Evolutionary conservation across 768 basidiomycete species (phyloP).

Genomic region (Hericium alpestre): DNA sequence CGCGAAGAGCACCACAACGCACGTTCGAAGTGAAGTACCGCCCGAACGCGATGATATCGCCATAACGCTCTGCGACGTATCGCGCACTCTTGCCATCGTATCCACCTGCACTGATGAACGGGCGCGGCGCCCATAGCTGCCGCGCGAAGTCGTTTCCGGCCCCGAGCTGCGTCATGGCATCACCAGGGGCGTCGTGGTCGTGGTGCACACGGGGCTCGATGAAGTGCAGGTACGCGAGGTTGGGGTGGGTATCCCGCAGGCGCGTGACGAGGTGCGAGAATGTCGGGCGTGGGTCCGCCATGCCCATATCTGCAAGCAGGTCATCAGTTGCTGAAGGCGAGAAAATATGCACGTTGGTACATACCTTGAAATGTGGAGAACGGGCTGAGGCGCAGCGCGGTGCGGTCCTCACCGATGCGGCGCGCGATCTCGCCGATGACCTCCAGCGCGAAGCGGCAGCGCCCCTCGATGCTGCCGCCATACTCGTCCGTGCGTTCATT

Average conservation of each 20-base stretch:
- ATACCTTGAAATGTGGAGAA: constrained; percentile 2
- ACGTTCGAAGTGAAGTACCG: constrained; percentile 21
- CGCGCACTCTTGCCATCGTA: constrained; percentile 13
- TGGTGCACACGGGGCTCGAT: constrained; percentile 14
- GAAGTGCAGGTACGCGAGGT: constrained; percentile 28
- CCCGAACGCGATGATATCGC: constrained; percentile 17
- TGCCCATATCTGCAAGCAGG: constrained; percentile 6
- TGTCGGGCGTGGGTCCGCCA: constrained; percentile 16
- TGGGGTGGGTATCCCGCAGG: constrained; percentile 16
- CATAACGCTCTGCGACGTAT: constrained; percentile 10
- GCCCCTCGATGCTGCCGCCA: constrained; percentile 35
- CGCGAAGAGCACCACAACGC: not conserved
- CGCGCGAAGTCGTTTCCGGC: constrained; percentile 10
- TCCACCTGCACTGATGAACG: constrained; percentile 11
- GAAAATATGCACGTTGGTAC: not conserved
- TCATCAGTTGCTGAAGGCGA: not conserved
- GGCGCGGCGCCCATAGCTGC: constrained; percentile 10
- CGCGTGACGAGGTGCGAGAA: constrained; percentile 17
- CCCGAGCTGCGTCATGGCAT: not conserved
- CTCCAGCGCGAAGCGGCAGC: constrained; percentile 28
- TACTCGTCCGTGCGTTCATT: constrained; percentile 33
- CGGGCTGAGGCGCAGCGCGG: constrained; percentile 21
- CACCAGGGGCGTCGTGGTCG: not conserved
- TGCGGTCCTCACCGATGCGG: constrained; percentile 26
- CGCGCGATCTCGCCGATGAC: constrained; percentile 24